Evolutionary conservation across 1,284 basidiomycete genomes (phyloP).

Genomic region (Vanrija sp.): DNA sequence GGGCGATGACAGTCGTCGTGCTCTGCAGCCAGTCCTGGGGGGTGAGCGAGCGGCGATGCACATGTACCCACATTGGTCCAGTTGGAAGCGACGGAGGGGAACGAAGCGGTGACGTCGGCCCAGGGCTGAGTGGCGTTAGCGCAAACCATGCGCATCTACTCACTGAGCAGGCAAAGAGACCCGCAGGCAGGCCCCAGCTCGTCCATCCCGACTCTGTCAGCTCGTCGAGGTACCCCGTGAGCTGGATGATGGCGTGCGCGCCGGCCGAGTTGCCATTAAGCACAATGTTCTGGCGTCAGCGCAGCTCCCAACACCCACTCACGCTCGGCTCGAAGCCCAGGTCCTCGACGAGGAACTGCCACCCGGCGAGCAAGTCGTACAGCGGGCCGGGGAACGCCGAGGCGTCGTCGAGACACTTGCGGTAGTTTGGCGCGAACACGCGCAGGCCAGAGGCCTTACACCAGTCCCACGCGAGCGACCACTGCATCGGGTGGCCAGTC

Average conservation of each 20-base stretch:
- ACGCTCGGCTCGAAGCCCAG: slow-evolving; percentile 15
- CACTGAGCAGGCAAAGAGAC: slow-evolving; percentile 2
- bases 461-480: neutral
- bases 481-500: slow-evolving; percentile 7
- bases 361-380: slow-evolving; percentile 12
- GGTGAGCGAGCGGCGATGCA: too few relatives aligned
- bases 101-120: slow-evolving; percentile 7
- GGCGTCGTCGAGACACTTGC: slow-evolving; percentile 11
- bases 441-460: neutral
- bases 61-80: slow-evolving; percentile 5
- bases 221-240: slow-evolving; percentile 15
- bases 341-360: slow-evolving; percentile 11
- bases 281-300: slow-evolving; percentile 8
- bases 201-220: slow-evolving; percentile 5
- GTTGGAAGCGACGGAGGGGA: slow-evolving; percentile 7
- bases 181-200: slow-evolving; percentile 6
- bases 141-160: neutral
- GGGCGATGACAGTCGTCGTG: neutral
- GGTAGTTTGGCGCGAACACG: slow-evolving; percentile 13
- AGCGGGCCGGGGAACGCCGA: slow-evolving; percentile 8
- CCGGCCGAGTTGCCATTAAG: slow-evolving; percentile 11
- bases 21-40: slow-evolving; percentile 10
- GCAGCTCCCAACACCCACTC: neutral
- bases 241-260: slow-evolving; percentile 6
- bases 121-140: slow-evolving; percentile 11